These are phyloP conservation scores for Gelatoporia subvermispora DNA, from an alignment of 768 basidiomycete species.

Conservation along the genomic window DNA sequence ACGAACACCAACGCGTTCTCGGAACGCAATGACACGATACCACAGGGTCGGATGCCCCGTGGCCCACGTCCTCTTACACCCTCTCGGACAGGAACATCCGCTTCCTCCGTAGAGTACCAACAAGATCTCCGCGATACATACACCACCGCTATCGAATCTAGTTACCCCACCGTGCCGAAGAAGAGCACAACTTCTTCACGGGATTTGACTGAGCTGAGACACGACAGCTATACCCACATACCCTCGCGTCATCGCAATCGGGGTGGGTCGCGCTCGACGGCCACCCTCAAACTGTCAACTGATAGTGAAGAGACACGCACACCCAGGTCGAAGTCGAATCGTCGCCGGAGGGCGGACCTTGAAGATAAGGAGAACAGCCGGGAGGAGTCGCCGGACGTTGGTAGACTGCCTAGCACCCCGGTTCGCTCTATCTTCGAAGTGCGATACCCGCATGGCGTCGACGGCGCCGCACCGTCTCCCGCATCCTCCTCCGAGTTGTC, in stretches of 20 bases:
- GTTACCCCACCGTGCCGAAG: not conserved
- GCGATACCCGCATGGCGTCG: slow-evolving; percentile 10
- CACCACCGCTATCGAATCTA: too few relatives aligned
- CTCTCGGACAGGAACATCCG: not conserved
- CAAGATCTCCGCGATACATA: not conserved
- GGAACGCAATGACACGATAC: not conserved
- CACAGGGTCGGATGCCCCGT: slow-evolving; percentile 19
- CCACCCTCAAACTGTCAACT: not conserved
- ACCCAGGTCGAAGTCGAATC: too few relatives aligned
- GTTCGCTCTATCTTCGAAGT: slow-evolving; percentile 32
- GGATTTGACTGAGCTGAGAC: slow-evolving; percentile 1
- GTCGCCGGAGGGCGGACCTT: too few relatives aligned
- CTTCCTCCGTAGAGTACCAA: not conserved
- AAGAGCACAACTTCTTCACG: not conserved
- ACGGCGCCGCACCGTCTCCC: slow-evolving; percentile 45
- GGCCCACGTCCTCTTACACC: slow-evolving; percentile 17
- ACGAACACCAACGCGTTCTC: not conserved
- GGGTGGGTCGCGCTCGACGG: slow-evolving; percentile 10
- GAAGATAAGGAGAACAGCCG: slow-evolving; percentile 23
- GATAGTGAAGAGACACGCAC: not conserved
- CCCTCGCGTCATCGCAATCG: slow-evolving; percentile 25
- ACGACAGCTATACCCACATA: slow-evolving; percentile 9
- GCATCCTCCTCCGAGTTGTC: slow-evolving; percentile 73
- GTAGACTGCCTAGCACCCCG: slow-evolving; percentile 36
- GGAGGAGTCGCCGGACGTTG: not conserved